Evolutionary conservation across 352 stramenopile species (phyloP).

Genomic region (Globisporangium recalcitrans): DNA sequence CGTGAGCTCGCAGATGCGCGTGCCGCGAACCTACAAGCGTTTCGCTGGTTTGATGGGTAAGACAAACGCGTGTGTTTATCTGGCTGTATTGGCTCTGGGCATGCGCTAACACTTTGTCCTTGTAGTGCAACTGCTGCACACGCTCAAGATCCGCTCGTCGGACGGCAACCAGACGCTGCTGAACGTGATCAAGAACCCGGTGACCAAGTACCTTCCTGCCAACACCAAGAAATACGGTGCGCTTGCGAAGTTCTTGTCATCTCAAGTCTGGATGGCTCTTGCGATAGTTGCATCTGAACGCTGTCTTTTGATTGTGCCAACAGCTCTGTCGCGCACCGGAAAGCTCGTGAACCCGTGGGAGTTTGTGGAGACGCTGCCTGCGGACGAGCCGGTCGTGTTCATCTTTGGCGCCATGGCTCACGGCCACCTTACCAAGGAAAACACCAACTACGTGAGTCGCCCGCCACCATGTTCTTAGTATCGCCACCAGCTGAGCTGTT

Average conservation of each 20-base stretch:
- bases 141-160: constrained; percentile 99
- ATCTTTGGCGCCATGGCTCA: constrained; percentile 97
- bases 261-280: too few relatives aligned
- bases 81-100: background rate
- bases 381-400: constrained; percentile 94
- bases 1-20: constrained; percentile 97
- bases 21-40: constrained; percentile 99
- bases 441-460: constrained; percentile 92
- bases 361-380: constrained; percentile 90
- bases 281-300: background rate
- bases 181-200: constrained; percentile 99
- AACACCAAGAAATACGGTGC: constrained; percentile 92
- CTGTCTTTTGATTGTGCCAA: background rate
- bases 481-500: background rate
- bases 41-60: constrained; percentile 94
- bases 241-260: too few relatives aligned
- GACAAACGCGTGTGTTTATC: too few relatives aligned
- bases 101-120: background rate
- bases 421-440: constrained; percentile 94
- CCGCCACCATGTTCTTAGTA: background rate
- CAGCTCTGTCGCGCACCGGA: constrained; percentile 90
- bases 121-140: constrained; percentile 98
- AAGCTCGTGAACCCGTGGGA: constrained; percentile 93
- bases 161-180: constrained; percentile 95
- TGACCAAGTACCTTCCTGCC: constrained; percentile 95